These are phyloP conservation scores for Galium porrigens DNA, from an alignment of 305 asterid genomes.

Conservation along the genomic window DNA sequence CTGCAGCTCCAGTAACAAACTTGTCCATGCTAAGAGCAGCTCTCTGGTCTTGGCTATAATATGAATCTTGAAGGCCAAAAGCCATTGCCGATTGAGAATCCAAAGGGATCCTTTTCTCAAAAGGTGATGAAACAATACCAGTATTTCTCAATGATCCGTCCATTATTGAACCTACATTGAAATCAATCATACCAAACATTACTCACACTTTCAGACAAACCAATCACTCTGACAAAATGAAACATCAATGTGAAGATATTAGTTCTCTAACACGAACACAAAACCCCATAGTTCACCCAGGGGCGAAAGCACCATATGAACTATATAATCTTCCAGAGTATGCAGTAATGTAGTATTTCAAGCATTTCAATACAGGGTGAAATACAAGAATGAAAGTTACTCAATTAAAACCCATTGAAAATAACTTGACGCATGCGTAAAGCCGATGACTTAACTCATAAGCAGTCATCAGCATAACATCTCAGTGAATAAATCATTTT, in stretches of 20 bases:
- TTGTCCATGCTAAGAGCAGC: slow-evolving; percentile 11
- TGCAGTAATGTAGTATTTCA: background rate
- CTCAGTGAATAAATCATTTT: background rate
- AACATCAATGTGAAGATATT: background rate
- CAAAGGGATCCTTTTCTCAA: slow-evolving; percentile 14
- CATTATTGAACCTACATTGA: slow-evolving; percentile 12
- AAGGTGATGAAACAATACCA: slow-evolving; percentile 17
- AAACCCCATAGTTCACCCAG: background rate
- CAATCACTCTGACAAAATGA: background rate
- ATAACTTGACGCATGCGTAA: background rate
- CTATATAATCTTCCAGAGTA: background rate
- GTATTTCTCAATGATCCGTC: slow-evolving; percentile 12
- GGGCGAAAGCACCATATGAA: background rate
- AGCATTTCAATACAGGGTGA: background rate
- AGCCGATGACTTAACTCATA: background rate
- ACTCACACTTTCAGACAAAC: slow-evolving; percentile 1
- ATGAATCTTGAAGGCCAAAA: slow-evolving; percentile 18
- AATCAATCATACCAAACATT: background rate
- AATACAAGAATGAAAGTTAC: slow-evolving; percentile 1
- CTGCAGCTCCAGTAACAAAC: slow-evolving; percentile 13
- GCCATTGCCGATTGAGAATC: slow-evolving; percentile 15
- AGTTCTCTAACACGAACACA: background rate
- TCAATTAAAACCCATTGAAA: background rate
- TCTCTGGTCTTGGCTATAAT: slow-evolving; percentile 16
- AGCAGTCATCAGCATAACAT: background rate